Evolutionary conservation across 805 yeast genomes (phyloP).

Genomic region (Schizosaccharomyces japonicus): DNA sequence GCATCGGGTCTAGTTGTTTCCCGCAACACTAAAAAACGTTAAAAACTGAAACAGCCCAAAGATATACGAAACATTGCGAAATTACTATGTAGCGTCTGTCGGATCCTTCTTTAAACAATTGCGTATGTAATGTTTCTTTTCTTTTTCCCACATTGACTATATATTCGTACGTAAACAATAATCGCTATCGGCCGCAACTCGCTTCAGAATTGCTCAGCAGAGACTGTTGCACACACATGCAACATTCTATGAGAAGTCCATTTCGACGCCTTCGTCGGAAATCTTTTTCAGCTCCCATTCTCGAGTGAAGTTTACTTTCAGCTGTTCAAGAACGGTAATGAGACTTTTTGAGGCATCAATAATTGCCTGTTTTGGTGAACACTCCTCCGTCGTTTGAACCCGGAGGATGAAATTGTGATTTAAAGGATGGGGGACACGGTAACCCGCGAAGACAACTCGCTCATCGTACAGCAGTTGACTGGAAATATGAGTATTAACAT

Average conservation of each 20-base stretch:
- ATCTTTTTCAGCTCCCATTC: constrained; percentile 79
- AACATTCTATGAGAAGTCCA: neutral
- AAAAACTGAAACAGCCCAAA: too few relatives aligned
- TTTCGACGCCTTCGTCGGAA: constrained; percentile 16
- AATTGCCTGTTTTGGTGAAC: constrained; percentile 73
- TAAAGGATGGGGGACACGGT: constrained; percentile 91
- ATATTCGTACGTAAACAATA: too few relatives aligned
- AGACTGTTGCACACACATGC: neutral
- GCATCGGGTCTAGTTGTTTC: too few relatives aligned
- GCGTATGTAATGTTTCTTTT: too few relatives aligned
- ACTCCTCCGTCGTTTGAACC: constrained; percentile 87
- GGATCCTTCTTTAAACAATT: too few relatives aligned
- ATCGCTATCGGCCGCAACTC: too few relatives aligned
- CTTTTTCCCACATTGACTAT: too few relatives aligned
- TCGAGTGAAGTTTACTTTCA: constrained; percentile 56
- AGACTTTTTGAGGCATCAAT: constrained; percentile 70
- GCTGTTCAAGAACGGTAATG: constrained; percentile 50
- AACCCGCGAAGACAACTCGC: constrained; percentile 85
- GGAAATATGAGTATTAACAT: constrained; percentile 16
- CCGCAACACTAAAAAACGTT: too few relatives aligned
- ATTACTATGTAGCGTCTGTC: too few relatives aligned
- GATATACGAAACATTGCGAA: too few relatives aligned
- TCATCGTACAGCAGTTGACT: constrained; percentile 58
- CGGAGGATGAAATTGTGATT: constrained; percentile 88
- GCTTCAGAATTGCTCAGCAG: neutral